Evolutionary conservation across 768 basidiomycete species (phyloP).

Genomic region (Pluteus cervinus): DNA sequence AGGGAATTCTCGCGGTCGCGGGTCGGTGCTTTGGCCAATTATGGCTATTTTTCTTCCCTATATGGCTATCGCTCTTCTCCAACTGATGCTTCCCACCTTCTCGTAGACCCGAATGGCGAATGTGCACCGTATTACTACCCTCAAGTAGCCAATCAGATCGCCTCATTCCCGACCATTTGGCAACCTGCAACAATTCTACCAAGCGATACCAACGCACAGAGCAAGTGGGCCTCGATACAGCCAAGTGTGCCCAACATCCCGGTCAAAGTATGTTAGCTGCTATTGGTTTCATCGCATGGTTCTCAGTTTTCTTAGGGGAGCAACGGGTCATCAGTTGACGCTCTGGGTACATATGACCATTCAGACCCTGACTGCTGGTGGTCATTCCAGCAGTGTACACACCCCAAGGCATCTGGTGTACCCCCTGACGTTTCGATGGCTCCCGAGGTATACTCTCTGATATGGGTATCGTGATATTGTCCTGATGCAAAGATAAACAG

Average conservation of each 20-base stretch:
- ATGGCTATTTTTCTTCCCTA: background rate
- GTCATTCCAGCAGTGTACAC: slow-evolving; percentile 35
- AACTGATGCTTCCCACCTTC: background rate
- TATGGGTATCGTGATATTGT: background rate
- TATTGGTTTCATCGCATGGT: too few relatives aligned
- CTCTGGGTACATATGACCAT: too few relatives aligned
- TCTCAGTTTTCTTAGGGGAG: too few relatives aligned
- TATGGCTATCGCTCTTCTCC: background rate
- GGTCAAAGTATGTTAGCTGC: slow-evolving; percentile 26
- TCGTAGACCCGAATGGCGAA: slow-evolving; percentile 27
- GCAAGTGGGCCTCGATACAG: slow-evolving; percentile 37
- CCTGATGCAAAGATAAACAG: slow-evolving; percentile 16
- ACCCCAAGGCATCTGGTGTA: slow-evolving; percentile 39
- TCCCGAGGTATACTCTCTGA: slow-evolving; percentile 34
- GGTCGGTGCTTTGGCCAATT: too few relatives aligned
- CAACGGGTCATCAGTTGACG: too few relatives aligned
- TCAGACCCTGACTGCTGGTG: slow-evolving; percentile 53
- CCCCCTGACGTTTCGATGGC: slow-evolving; percentile 36
- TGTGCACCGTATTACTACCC: slow-evolving; percentile 39
- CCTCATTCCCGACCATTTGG: slow-evolving; percentile 41
- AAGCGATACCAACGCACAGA: slow-evolving; percentile 34
- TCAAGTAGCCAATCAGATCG: slow-evolving; percentile 22
- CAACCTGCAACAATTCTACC: slow-evolving; percentile 34
- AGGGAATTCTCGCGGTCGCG: too few relatives aligned
- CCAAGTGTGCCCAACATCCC: slow-evolving; percentile 40